Evolutionary conservation across 2,329 filamentous ascomycete species (phyloP).

Genomic region (Fusarium sarcochroum): DNA sequence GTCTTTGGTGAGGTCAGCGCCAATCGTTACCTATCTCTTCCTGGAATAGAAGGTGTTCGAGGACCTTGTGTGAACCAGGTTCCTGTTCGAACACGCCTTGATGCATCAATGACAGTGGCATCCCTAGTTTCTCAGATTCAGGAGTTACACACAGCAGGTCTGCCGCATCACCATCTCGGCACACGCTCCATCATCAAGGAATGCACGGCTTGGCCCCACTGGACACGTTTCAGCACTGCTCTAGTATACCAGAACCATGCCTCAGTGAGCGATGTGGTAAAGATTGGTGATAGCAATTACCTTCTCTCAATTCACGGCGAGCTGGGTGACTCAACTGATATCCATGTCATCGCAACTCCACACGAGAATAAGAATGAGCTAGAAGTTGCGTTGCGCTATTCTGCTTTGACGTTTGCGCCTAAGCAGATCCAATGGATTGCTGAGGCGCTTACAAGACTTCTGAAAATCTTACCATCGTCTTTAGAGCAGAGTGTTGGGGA

Average conservation of each 20-base stretch:
- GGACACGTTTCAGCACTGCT: not conserved
- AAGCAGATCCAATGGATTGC: not conserved
- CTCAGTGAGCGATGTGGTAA: not conserved
- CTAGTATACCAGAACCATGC: not conserved
- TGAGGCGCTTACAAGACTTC: not conserved
- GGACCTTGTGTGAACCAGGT: slow-evolving; percentile 3
- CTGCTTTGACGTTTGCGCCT: not conserved
- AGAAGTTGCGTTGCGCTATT: not conserved
- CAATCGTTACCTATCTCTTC: not conserved
- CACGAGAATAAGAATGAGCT: not conserved
- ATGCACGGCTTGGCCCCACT: not conserved
- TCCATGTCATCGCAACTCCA: not conserved
- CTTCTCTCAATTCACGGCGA: not conserved
- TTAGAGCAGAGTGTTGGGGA: not conserved
- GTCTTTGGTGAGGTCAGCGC: not conserved
- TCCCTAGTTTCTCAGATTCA: not conserved
- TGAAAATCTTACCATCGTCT: not conserved
- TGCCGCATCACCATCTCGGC: not conserved
- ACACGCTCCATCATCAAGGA: not conserved
- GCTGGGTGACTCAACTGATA: not conserved
- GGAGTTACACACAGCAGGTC: not conserved
- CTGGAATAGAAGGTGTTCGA: not conserved
- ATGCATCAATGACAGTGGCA: not conserved
- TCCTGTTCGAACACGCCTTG: not conserved
- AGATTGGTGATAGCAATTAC: not conserved